Base-by-base conservation (phyloP, 2,329 filamentous ascomycete species). In the Coniochaeta pulveracea region DNA sequence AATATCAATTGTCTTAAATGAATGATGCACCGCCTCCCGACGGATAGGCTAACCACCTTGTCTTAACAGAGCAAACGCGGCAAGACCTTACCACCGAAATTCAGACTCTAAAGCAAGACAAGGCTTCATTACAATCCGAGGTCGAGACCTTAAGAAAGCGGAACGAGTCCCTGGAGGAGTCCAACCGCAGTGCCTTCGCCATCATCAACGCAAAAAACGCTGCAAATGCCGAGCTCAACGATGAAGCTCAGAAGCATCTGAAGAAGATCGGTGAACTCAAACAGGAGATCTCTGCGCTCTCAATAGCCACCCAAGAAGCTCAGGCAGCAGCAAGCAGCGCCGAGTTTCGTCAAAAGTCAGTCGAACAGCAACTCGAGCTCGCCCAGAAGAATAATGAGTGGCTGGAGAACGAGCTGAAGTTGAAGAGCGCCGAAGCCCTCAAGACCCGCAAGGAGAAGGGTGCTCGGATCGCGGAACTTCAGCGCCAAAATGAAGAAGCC, bases 391-490 rank as follows among this genome's bases (percentile, higher is more conserved):
- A 86, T 60, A 84, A 85, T 43, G 89, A 96, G 47, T 98, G 86
- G 83, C 80, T 91, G 36, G 85, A 95, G 50, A 77, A 70, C 26
- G 91, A 98, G 55, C 70, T 96, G 15, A 89, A 93, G 62, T 88
- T 84, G 1, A 93, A 94, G 60, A 80, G 74, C 40, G 74, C 79
- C 7, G 91, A 98, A 52, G 77, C 85, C 30, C 72, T 89, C 43
- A 94, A 88, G 50, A 89, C 83, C 57, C 77, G 91, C 41, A 96
- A 94, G 52, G 91, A 98, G 52, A 96, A 95, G 66, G 84, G 84
- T 41, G 80, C 85, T 2, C 81, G 84, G 24, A 85, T 96, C 45
- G 74, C 86, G 7, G 84, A 93, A 48, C 72, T 98, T 18, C 84
- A 95, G 56, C 82, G 86, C 34, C 75, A 82, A 39, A 83, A 89